Conservation (phyloP, 805 yeast species). For the Kodamaea jinghongensis region DNA sequence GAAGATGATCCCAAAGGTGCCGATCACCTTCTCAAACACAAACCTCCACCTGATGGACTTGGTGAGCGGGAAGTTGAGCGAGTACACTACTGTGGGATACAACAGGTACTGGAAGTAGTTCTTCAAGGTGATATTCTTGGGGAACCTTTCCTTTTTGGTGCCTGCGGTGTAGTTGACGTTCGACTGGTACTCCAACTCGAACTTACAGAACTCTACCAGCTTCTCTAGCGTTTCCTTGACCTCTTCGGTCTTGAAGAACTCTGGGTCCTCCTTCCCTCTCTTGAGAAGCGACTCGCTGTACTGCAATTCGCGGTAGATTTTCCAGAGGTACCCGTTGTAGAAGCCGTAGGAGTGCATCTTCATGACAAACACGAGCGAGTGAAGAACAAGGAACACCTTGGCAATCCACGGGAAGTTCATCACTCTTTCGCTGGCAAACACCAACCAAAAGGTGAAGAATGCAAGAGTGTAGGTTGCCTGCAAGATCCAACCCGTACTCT, state of each 20-base stretch:
- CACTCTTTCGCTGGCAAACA: slow-evolving; percentile 50
- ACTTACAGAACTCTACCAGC: slow-evolving; percentile 65
- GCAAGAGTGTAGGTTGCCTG: slow-evolving; percentile 55
- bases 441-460: slow-evolving; percentile 49
- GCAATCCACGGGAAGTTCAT: slow-evolving; percentile 84
- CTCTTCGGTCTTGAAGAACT: not conserved
- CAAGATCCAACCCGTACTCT: slow-evolving; percentile 56
- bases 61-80: slow-evolving; percentile 79
- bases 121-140: slow-evolving; percentile 59
- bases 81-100: slow-evolving; percentile 88
- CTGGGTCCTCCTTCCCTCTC: slow-evolving; percentile 20
- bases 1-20: slow-evolving; percentile 82
- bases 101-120: slow-evolving; percentile 78
- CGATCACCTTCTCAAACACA: slow-evolving; percentile 65
- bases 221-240: slow-evolving; percentile 22
- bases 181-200: slow-evolving; percentile 65
- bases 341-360: slow-evolving; percentile 92
- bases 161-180: slow-evolving; percentile 11
- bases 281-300: slow-evolving; percentile 46
- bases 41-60: slow-evolving; percentile 64
- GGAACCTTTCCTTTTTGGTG: slow-evolving; percentile 47
- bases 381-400: slow-evolving; percentile 78
- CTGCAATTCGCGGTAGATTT: slow-evolving; percentile 50
- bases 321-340: slow-evolving; percentile 88
- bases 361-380: slow-evolving; percentile 85